A percentile compares a stretch with the other conserved stretches of the same genome.
Conservation (phyloP, 441 rosid genomes). For the Brassica hybrid region DNA sequence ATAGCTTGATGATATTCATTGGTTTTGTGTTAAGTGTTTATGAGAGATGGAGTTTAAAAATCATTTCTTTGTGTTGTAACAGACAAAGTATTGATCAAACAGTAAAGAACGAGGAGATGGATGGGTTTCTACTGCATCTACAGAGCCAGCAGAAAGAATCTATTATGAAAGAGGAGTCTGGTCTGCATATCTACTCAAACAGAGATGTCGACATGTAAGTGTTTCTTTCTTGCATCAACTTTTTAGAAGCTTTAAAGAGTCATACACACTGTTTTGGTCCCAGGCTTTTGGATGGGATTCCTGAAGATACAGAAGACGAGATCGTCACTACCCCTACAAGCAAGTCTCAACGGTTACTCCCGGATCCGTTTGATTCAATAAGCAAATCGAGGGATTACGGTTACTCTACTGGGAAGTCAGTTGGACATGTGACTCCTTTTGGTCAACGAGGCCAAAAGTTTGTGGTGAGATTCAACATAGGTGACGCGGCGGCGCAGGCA, state of each 20-base stretch:
- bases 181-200: slow-evolving; percentile 75
- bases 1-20: neutral
- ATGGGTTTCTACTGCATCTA: slow-evolving; percentile 79
- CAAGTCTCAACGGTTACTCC: slow-evolving; percentile 47
- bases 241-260: neutral
- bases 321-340: slow-evolving; percentile 67
- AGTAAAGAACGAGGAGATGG: slow-evolving; percentile 77
- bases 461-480: slow-evolving; percentile 68
- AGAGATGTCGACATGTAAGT: slow-evolving; percentile 94
- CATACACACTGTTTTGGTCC: neutral
- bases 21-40: neutral
- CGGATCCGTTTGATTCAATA: slow-evolving; percentile 57
- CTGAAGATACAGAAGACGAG: slow-evolving; percentile 55
- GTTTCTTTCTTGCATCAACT: neutral
- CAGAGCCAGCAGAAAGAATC: slow-evolving; percentile 86
- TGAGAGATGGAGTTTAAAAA: neutral
- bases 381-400: slow-evolving; percentile 54
- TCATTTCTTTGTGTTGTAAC: slow-evolving; percentile 19
- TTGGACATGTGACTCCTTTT: slow-evolving; percentile 80
- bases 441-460: slow-evolving; percentile 73
- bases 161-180: slow-evolving; percentile 60
- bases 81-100: slow-evolving; percentile 69
- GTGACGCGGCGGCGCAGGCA: slow-evolving; percentile 42
- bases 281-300: slow-evolving; percentile 75
- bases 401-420: slow-evolving; percentile 66